Conservation (phyloP, 106 monocot genomes). For the Allium cepa region DNA sequence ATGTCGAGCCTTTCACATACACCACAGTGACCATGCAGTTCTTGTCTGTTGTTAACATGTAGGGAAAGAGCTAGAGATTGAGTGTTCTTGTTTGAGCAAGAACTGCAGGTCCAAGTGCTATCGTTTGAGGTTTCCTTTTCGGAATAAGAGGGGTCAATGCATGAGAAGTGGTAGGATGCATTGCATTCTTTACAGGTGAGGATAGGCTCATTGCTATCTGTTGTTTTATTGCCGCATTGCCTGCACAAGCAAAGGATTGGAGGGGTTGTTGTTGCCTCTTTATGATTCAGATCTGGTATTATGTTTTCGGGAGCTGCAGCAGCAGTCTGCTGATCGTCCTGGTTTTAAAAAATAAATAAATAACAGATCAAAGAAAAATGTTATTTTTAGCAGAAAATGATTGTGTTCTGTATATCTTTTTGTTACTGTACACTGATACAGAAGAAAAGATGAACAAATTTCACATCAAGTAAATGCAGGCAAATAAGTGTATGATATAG, state of each 20-base stretch:
- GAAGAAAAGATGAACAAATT: no score
- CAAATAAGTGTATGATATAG: no score
- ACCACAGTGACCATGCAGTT: slow-evolving; percentile 18
- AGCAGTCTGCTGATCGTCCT: no score
- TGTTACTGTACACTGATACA: no score
- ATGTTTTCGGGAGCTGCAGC: neutral
- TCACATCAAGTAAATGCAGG: no score
- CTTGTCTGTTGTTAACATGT: slow-evolving; percentile 1
- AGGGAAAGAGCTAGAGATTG: slow-evolving; percentile 18
- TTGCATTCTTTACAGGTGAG: slow-evolving; percentile 79
- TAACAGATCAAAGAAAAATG: neutral
- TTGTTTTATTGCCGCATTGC: slow-evolving; percentile 41
- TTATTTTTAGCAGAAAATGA: neutral
- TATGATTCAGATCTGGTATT: slow-evolving; percentile 5
- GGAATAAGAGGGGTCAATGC: slow-evolving; percentile 28
- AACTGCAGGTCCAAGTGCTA: slow-evolving; percentile 35
- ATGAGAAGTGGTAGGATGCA: slow-evolving; percentile 59
- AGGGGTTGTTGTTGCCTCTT: slow-evolving; percentile 21
- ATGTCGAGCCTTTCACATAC: slow-evolving; percentile 64
- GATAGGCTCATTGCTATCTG: slow-evolving; percentile 17
- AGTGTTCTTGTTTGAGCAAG: slow-evolving; percentile 19
- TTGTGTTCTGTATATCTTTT: neutral
- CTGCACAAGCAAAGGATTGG: slow-evolving; percentile 41
- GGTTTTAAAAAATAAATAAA: neutral
- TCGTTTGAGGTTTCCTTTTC: slow-evolving; percentile 20